A percentile compares a stretch with the other conserved stretches of the same genome.
Evolutionary conservation across 208 protist genomes (phyloP).

Genomic region (Crithidia mellificae): DNA sequence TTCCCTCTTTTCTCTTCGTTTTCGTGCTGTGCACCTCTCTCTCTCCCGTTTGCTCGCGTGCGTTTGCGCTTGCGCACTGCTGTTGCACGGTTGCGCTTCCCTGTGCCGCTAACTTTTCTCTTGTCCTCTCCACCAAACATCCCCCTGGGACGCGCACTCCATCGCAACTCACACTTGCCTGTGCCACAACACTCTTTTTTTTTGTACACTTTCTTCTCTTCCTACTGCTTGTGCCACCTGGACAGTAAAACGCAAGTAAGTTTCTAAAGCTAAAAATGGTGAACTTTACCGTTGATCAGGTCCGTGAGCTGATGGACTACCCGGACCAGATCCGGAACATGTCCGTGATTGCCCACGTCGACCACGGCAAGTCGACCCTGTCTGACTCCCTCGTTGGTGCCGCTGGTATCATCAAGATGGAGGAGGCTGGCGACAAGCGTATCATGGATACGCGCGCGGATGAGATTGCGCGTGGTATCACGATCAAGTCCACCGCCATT

Average conservation of each 20-base stretch:
- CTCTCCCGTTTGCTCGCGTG: no score
- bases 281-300: constrained; percentile 81
- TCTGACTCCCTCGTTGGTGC: constrained; percentile 97
- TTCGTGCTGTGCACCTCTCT: no score
- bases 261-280: constrained; percentile 53
- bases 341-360: constrained; percentile 53
- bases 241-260: constrained; percentile 1
- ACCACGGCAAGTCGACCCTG: constrained; percentile 79
- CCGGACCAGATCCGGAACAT: constrained; percentile 76
- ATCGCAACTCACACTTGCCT: no score
- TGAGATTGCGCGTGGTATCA: constrained; percentile 98
- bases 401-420: constrained; percentile 96
- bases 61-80: no score
- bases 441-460: constrained; percentile 76
- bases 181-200: not conserved
- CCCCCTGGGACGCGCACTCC: no score
- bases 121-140: no score
- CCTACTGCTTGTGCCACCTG: not conserved
- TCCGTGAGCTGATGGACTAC: constrained; percentile 77
- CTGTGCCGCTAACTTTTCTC: no score
- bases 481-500: constrained; percentile 99
- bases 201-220: not conserved
- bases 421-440: constrained; percentile 73
- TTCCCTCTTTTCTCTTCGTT: no score
- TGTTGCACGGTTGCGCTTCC: no score